Evolutionary conservation across 306 rosid genomes (phyloP).

Genomic region (Abrus pulchellus): DNA sequence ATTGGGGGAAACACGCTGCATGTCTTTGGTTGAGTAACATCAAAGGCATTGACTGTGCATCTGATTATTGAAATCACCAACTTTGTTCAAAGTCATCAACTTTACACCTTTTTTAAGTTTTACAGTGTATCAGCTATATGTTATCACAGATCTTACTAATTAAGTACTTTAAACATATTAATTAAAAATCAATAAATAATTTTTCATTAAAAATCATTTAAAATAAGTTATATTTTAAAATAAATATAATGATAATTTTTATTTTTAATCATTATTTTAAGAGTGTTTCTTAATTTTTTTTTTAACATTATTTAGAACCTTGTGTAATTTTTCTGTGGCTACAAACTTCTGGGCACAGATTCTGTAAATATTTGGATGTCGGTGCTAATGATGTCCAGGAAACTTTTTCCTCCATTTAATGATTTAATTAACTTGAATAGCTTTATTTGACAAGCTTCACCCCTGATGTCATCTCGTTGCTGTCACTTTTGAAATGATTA

Average conservation of each 20-base stretch:
- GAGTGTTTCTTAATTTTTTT: no score
- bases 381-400: constrained; percentile 25
- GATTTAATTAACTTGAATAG: background rate
- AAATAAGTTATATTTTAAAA: no score
- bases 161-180: no score
- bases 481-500: constrained; percentile 9
- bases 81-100: constrained; percentile 42
- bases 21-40: constrained; percentile 48
- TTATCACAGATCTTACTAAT: no score
- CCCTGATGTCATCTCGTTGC: no score
- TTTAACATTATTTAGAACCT: background rate
- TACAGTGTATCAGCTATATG: background rate
- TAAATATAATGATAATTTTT: no score
- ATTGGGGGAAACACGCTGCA: constrained; percentile 26
- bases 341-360: background rate
- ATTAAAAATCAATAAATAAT: no score
- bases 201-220: no score
- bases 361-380: constrained; percentile 24
- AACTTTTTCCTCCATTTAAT: background rate
- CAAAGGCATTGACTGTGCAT: constrained; percentile 38
- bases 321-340: background rate
- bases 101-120: constrained; percentile 14
- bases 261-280: no score
- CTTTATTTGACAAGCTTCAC: no score
- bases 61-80: constrained; percentile 27